Evolutionary conservation across 345 rosid genomes (phyloP), one percentile per base, ranked within the genome.

Genomic region (Tarenaya hassleriana): DNA sequence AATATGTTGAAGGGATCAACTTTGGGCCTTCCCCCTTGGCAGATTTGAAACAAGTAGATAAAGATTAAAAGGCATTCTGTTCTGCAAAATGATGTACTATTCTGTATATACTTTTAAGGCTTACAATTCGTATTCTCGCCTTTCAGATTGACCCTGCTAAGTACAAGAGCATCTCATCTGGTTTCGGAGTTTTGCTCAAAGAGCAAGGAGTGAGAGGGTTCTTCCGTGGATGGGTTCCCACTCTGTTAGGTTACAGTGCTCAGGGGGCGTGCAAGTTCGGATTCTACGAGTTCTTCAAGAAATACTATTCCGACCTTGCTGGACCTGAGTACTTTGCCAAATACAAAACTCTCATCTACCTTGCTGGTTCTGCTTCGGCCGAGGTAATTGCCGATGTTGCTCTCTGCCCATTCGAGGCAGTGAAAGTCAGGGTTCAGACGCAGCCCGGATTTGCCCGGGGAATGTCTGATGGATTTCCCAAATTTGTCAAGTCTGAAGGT

Each of bases 261-360:
- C 92, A 83, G 68, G 87, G 92, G 20, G 92, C 92, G 43, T 78
- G 92, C 81, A 80, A 83, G 68, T 80, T 69, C 49, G 92, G 85
- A 0, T 83, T 83, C 62, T 83, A 83, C 18, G 87, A 83, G 72
- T 83, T 66, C 16, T 83, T 83, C 60, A 78, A 75, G 67, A 78
- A 78, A 62, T 75, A 75, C 58, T 78, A 78, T 62, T 69, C 83
- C 10, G 83, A 78, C 52, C 44, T 78, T 42, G 83, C 72, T 47
- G 83, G 83, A 34, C 80, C 83, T 2, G 83, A 78, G 68, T 61
- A 49, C 44, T 72, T 78, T 9, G 60, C 79, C 44, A 80, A 83
- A 53, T 80, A 77, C 80, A 83, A 83, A 63, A 80, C 84, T 16
- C 72, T 83, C 72, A 77, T 83, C 62, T 83, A 83, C 71, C 87